Evolutionary conservation across 1,284 basidiomycete genomes (phyloP).

Genomic region (Trametes versicolor): DNA sequence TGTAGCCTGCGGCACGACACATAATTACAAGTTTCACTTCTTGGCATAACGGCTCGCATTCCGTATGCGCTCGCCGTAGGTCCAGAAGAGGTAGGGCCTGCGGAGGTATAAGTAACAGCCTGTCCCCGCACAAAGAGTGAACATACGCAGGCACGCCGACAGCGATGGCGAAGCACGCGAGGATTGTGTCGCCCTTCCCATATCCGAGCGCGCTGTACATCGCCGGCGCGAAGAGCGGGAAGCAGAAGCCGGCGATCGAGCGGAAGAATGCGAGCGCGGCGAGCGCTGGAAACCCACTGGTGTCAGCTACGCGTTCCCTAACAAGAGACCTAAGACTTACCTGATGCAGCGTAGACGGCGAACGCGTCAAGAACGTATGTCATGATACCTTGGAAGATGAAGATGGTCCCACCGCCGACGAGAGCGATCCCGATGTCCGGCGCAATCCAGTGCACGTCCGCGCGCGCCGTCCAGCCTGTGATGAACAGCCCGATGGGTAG

Average conservation of each 20-base stretch:
- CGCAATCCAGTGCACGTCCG: constrained; percentile 68
- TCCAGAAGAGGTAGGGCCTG: constrained; percentile 65
- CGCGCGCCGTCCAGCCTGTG: constrained; percentile 71
- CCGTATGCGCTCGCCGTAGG: constrained; percentile 57
- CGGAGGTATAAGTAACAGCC: neutral
- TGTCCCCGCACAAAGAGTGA: neutral
- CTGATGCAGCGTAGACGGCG: constrained; percentile 71
- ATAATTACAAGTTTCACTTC: neutral
- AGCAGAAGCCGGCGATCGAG: constrained; percentile 69
- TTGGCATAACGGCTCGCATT: constrained; percentile 40
- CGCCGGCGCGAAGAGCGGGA: constrained; percentile 72
- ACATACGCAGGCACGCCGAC: constrained; percentile 73
- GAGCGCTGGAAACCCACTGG: constrained; percentile 51
- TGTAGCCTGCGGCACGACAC: neutral
- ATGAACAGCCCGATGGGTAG: constrained; percentile 70
- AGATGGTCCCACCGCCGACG: constrained; percentile 62
- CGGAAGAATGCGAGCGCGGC: constrained; percentile 67
- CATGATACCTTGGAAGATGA: constrained; percentile 67
- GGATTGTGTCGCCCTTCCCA: constrained; percentile 70
- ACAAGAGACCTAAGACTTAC: constrained; percentile 40
- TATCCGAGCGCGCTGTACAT: constrained; percentile 73
- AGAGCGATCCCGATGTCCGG: constrained; percentile 70
- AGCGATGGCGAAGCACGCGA: constrained; percentile 62
- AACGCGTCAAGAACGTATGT: constrained; percentile 75
- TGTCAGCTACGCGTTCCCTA: neutral